Base-by-base conservation (phyloP, 1,284 basidiomycete species). In the Cronartium quercuum region DNA sequence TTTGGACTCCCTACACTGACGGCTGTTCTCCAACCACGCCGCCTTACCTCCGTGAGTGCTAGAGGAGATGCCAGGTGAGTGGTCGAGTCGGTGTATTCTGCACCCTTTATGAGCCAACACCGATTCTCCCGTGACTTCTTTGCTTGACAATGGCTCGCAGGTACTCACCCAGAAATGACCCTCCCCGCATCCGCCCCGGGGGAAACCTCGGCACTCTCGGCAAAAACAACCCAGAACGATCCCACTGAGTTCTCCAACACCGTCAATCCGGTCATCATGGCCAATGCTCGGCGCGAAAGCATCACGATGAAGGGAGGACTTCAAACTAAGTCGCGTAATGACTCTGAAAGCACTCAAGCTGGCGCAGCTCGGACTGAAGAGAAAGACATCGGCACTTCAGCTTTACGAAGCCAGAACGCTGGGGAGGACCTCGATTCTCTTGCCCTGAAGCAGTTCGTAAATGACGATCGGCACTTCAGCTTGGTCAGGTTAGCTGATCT, bases 391-490 rank as follows among this genome's bases (percentile, higher is more conserved):
- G 35, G 12, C 35, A 13, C 15, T 29, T 37, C n/a, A 9, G 35
- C 34, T 3, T 13, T 13, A 6, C 66, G 47, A 35, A 21, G 37
- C 15, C 40, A 38, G 4, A 41, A 5, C 18, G 1, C 35, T n/a
- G 18, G n/a, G 18, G 38, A 66, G 21, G 65, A 75, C 40, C 47
- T 58, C 21, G 37, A 44, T 37, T 58, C 71, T 13, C 38, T 67
- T 5, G 71, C 71, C 21, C 84, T 95, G 66, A 90, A 91, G 79
- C 88, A 94, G 82, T 97, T 96, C 82, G 85, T 88, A 78, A 88
- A 93, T 77, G 89, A 90, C 41, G 89, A 93, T 77, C 92, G 94
- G 6, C 94, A 97, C 83, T 97, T 97, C 83, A 94, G 92, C 24
- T 87, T 97, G 66, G 94, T 96, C 82, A 88, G 93, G 94, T 94